A percentile compares a stretch with the other conserved stretches of the same genome.
These are phyloP conservation scores for Leptomonas seymouri DNA, from an alignment of 208 protist genomes.

Conservation along the genomic window DNA sequence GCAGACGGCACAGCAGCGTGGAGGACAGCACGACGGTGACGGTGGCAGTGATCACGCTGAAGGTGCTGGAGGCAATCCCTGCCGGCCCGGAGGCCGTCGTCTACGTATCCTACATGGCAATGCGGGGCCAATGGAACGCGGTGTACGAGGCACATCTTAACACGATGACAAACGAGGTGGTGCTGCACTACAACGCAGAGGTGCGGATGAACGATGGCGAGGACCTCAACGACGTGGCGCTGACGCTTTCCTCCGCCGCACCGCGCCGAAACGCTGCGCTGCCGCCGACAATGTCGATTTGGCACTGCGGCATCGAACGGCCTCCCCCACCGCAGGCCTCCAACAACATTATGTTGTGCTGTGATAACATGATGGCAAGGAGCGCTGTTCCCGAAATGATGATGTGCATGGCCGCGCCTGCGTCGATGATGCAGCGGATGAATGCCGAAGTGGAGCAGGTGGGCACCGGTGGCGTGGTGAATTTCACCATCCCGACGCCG, in stretches of 20 bases:
- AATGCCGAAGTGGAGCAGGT: conserved; percentile 17
- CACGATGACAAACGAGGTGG: conserved; percentile 27
- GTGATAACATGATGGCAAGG: neutral
- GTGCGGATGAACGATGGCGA: conserved; percentile 20
- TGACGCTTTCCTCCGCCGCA: conserved; percentile 25
- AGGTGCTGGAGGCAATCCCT: conserved; percentile 25
- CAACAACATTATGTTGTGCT: neutral
- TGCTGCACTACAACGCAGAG: conserved; percentile 33
- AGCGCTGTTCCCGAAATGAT: neutral
- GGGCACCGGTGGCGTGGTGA: conserved; percentile 25
- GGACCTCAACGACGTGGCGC: conserved; percentile 23
- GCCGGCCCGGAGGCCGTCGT: conserved; percentile 23
- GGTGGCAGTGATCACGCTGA: conserved; percentile 29
- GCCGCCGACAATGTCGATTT: conserved; percentile 23
- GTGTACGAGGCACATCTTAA: conserved; percentile 32
- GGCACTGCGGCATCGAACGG: conserved; percentile 24
- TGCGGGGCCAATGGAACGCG: conserved; percentile 16
- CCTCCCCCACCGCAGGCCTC: neutral
- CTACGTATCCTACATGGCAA: conserved; percentile 32
- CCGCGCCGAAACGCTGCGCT: conserved; percentile 25
- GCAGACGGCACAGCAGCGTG: neutral
- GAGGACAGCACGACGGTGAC: conserved; percentile 5
- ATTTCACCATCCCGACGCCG: conserved; percentile 24
- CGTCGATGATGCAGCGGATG: conserved; percentile 17
- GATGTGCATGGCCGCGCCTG: conserved; percentile 6